Evolutionary conservation across 495 filamentous ascomycete genomes (phyloP), one percentile per base, ranked within the genome.

Genomic region (Aspergillus baeticus): DNA sequence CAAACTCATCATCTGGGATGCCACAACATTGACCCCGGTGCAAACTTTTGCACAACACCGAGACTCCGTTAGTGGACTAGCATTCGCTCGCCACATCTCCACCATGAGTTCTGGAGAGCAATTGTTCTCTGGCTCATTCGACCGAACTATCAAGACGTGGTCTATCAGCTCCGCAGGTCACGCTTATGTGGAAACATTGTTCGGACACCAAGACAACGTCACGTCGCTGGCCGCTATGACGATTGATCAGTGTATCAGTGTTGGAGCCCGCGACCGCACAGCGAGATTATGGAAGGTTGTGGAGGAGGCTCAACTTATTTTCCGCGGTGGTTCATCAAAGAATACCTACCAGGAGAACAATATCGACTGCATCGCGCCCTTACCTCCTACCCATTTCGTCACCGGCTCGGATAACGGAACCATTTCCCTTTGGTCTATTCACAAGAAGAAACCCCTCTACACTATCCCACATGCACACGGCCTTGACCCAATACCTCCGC

Each of bases 231-330:
- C 88, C 36, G 90, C 92, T 6, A 80, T 96, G 62, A 85, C 83
- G 11, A 83, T 88, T 51, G 94, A 98, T 71, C 85, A 90, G 33
- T 97, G 94, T 68, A 79, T 98, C 50, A 90, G 85, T 58, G 94
- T 96, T 17, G 94, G 94, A 55, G 88, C 88, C 26, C 80, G 93
- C 46, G 94, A 98, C 67, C 86, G 93, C 20, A 96, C 94, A 0
- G 92, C 92, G n/a, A 80, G 94, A 26, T 71, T 96, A 57, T 98
- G 94, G 94, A 98, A 98, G 69, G 92, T 98, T 2, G 85, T 91
- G 22, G 94, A 98, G 54, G 94, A 98, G 66, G 88, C 86, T 1
- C 95, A 98, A 66, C 80, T 98, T 5, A 92, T 98, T 1, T 98
- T 98, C 72, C 87, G 93, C 36, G 93, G 92, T 39, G 91, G 90